Percentiles rank a stretch among this genome's conserved stretches.
These are phyloP conservation scores for Somion occarium DNA, from an alignment of 1,284 basidiomycete species.

Conservation along the genomic window DNA sequence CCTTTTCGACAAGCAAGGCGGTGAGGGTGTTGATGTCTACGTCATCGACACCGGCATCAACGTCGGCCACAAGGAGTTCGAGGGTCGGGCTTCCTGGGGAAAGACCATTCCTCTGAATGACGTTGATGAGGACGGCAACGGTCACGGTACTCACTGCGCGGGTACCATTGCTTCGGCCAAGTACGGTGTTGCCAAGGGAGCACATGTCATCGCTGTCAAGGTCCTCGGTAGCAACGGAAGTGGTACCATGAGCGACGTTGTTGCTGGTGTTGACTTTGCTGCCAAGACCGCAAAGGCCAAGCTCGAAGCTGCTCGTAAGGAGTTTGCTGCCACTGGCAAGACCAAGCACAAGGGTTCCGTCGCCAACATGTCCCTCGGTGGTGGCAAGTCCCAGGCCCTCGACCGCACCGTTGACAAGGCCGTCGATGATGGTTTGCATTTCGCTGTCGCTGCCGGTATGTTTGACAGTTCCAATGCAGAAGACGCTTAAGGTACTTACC, in stretches of 20 bases:
- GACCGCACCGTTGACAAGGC: conserved; percentile 87
- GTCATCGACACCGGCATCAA: conserved; percentile 89
- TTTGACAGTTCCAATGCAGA: neutral
- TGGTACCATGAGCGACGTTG: conserved; percentile 95
- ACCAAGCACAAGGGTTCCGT: conserved; percentile 80
- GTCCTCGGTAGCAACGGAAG: conserved; percentile 92
- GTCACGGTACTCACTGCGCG: conserved; percentile 38
- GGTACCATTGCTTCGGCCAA: conserved; percentile 41
- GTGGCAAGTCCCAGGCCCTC: conserved; percentile 87
- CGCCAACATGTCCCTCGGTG: conserved; percentile 97
- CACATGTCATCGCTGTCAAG: conserved; percentile 94
- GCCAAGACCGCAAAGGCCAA: conserved; percentile 57
- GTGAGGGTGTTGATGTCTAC: conserved; percentile 77
- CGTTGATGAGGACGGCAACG: conserved; percentile 34
- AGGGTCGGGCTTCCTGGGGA: conserved; percentile 39
- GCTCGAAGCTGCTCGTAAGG: conserved; percentile 54
- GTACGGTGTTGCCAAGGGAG: conserved; percentile 93
- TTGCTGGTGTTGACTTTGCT: conserved; percentile 86
- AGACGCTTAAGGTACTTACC: conserved; percentile 3
- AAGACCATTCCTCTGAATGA: conserved; percentile 52
- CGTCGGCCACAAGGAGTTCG: conserved; percentile 82
- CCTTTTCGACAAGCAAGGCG: conserved; percentile 69
- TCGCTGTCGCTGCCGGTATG: conserved; percentile 90
- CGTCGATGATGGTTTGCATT: conserved; percentile 84
- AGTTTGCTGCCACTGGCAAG: conserved; percentile 49